Evolutionary conservation across 352 stramenopile genomes (phyloP), one percentile per base, ranked within the genome.

Genomic region (Pythium brassicae): DNA sequence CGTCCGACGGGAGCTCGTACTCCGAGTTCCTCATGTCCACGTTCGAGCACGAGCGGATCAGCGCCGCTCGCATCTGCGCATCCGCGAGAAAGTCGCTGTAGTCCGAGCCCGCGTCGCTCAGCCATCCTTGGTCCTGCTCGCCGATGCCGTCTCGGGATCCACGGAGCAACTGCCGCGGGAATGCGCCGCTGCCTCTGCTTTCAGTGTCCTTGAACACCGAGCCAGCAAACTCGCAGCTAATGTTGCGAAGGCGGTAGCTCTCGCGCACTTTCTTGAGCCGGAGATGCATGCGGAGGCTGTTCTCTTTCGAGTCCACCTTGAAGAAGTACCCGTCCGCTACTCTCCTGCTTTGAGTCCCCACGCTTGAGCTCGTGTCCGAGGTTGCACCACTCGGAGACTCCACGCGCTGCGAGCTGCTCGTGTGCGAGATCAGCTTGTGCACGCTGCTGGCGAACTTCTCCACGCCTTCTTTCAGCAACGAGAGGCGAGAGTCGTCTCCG

Each of bases 401-500:
- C 3, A 19, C 17, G 5, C 23, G 7, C 12, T 15, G 22, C 17
- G 11, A 14, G 3, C 6, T 19, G 11, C 23, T 62, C 22, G 53
- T 29, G 42, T 56, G 53, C 11, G 34, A 48, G 29, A 90, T 78
- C 5, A 92, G 61, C 50, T 89, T 89, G 61, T 89, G 83, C 26
- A 89, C 79, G 50, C 83, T 92, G 52, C 79, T 79, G 1, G 79
- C 79, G 69, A 89, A 90, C 40, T 81, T 84, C 59, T 90, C 79
- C 14, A 77, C 72, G n/a, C 78, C 72, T 50, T 84, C 72, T 57
- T 92, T 92, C 27, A 90, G 49, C 27, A 74, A 64, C n/a, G 74
- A 66, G 44, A 85, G 55, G 3, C 78, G 72, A 14, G 59, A 71
- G 15, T 88, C 74, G 15, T 75, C 61, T 49, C 65, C 66, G 17